These are phyloP conservation scores for Populus hybrid DNA, from an alignment of 441 rosid genomes.

Conservation along the genomic window DNA sequence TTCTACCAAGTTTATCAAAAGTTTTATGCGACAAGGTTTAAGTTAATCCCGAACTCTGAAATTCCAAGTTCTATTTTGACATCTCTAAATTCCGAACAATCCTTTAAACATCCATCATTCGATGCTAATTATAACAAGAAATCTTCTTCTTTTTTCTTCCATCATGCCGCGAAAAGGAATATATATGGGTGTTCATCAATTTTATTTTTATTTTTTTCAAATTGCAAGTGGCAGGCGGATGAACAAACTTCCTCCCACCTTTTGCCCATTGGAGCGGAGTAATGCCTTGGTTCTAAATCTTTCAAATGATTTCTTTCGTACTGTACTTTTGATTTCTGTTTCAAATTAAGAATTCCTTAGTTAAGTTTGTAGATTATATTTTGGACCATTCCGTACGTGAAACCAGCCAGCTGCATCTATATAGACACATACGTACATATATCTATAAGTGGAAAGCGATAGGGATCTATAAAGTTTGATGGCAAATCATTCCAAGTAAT, in stretches of 20 bases:
- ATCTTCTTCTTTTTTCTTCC: background rate
- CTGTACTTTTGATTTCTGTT: background rate
- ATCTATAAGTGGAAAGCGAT: too few relatives aligned
- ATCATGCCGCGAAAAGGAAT: background rate
- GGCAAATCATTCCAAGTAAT: constrained; percentile 35
- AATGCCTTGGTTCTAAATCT: too few relatives aligned
- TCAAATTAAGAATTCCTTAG: background rate
- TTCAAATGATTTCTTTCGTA: background rate
- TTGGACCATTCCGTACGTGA: background rate
- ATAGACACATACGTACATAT: background rate
- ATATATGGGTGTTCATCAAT: background rate
- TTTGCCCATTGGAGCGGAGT: too few relatives aligned
- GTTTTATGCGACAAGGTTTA: background rate
- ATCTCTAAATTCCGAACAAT: background rate
- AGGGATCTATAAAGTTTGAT: background rate
- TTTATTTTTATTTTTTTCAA: background rate
- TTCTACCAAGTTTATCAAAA: background rate
- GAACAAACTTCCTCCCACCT: background rate
- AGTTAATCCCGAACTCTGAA: background rate
- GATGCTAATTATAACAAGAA: background rate
- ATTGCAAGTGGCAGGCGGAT: background rate
- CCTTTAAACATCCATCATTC: background rate
- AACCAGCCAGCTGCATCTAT: background rate
- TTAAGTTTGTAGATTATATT: background rate
- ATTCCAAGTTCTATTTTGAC: background rate